A percentile compares a stretch with the other conserved stretches of the same genome.
Evolutionary conservation across 768 basidiomycete species (phyloP).

Genomic region (Ephemerocybe angulata): DNA sequence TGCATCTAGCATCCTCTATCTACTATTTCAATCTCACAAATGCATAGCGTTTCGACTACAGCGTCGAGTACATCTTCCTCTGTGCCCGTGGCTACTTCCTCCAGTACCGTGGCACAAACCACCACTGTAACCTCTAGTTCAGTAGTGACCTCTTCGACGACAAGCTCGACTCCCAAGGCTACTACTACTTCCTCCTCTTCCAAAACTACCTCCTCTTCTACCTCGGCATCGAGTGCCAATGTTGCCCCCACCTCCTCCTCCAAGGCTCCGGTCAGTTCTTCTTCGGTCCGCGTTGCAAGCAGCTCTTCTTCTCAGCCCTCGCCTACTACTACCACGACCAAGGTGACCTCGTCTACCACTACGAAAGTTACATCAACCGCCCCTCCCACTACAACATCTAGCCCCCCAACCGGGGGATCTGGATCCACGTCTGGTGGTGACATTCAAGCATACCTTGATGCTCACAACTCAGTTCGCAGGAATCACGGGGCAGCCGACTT

Average conservation of each 20-base stretch:
- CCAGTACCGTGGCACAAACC: conserved; percentile 16
- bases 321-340: conserved; percentile 3
- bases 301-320: conserved; percentile 1
- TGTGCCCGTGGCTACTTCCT: conserved; percentile 8
- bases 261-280: conserved; percentile 1
- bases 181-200: conserved; percentile 7
- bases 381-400: conserved; percentile 10
- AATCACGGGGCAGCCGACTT: conserved; percentile 61
- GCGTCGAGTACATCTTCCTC: conserved; percentile 9
- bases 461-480: conserved; percentile 61
- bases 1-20: not conserved
- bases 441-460: conserved; percentile 48
- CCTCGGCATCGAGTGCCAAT: conserved; percentile 8
- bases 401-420: conserved; percentile 13
- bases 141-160: conserved; percentile 18
- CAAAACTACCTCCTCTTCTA: conserved; percentile 14
- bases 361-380: not conserved
- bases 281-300: conserved; percentile 5
- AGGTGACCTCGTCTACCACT: conserved; percentile 1
- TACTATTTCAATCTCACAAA: not conserved
- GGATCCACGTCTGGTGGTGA: conserved; percentile 31
- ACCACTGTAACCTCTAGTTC: conserved; percentile 15
- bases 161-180: conserved; percentile 13
- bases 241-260: not conserved
- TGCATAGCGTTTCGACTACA: conserved; percentile 2